phyloP scores from a whole-genome alignment of 495 filamentous ascomycete genomes.

The Aspergillus olivimuriae region DNA sequence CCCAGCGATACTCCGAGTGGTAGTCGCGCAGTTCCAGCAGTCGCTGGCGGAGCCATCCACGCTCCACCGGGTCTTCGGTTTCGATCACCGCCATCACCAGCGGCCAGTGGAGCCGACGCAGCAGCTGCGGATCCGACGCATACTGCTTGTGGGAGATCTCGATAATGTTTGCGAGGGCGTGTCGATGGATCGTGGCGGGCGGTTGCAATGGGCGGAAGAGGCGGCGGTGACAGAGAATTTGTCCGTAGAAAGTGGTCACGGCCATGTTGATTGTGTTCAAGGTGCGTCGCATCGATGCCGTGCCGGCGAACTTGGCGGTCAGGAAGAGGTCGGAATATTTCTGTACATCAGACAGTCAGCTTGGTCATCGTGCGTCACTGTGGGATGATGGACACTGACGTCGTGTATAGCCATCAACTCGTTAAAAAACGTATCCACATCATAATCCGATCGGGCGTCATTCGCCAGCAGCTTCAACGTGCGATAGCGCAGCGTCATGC shows the following conservation, averaged over 20 bases:
- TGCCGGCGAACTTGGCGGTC: conserved; percentile 33
- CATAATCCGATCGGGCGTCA: conserved; percentile 20
- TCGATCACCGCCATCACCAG: conserved; percentile 42
- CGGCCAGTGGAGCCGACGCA: conserved; percentile 40
- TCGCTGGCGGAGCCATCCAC: conserved; percentile 32
- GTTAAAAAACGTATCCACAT: conserved; percentile 25
- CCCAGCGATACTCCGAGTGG: conserved; percentile 31
- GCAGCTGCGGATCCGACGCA: conserved; percentile 25
- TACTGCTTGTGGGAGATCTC: conserved; percentile 35
- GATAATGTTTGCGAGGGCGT: conserved; percentile 30
- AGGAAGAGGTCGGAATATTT: conserved; percentile 38
- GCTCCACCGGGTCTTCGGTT: conserved; percentile 30
- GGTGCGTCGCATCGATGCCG: conserved; percentile 31
- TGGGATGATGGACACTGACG: too few relatives aligned
- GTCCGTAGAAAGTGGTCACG: conserved; percentile 37
- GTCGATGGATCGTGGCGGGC: conserved; percentile 24
- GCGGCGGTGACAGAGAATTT: conserved; percentile 38
- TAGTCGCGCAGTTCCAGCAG: conserved; percentile 26
- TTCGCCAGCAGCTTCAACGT: conserved; percentile 35
- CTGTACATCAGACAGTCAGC: too few relatives aligned
- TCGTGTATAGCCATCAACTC: conserved; percentile 29
- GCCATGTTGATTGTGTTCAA: conserved; percentile 45
- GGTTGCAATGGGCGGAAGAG: conserved; percentile 20
- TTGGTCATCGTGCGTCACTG: too few relatives aligned
- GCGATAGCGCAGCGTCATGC: conserved; percentile 29